phyloP scores from a whole-genome alignment of 2,329 filamentous ascomycete species.

The Colletotrichum gloeosporioides region DNA sequence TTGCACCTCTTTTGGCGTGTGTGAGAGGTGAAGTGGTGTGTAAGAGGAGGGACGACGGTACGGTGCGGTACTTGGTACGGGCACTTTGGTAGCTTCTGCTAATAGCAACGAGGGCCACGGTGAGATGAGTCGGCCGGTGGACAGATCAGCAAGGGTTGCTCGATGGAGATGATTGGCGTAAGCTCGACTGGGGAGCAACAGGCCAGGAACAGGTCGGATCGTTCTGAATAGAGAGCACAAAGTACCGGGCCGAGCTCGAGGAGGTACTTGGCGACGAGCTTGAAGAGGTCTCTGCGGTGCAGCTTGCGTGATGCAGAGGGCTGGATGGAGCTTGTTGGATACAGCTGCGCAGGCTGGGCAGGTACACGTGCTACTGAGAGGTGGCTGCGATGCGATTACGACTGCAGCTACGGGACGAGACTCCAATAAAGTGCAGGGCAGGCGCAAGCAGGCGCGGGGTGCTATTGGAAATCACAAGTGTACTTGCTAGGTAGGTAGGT shows the following conservation, averaged over 20 bases:
- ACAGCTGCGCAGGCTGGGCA: not conserved
- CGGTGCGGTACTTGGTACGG: not conserved
- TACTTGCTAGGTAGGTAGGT: no score
- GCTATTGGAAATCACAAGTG: not conserved
- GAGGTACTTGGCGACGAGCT: not conserved
- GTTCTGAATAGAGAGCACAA: not conserved
- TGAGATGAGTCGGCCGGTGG: slow-evolving; percentile 1
- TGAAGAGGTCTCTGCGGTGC: not conserved
- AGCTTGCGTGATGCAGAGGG: not conserved
- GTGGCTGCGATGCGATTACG: slow-evolving; percentile 3
- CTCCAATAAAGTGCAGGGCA: not conserved
- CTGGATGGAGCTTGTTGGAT: not conserved
- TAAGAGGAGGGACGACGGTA: slow-evolving; percentile 3
- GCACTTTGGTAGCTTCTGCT: not conserved
- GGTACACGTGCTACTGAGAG: not conserved
- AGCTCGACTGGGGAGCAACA: slow-evolving; percentile 8
- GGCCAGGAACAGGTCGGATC: not conserved
- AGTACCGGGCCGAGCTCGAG: not conserved
- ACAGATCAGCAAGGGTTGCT: slow-evolving; percentile 8
- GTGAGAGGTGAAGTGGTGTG: not conserved
- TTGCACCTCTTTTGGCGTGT: not conserved
- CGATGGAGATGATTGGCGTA: slow-evolving; percentile 6
- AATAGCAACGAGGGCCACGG: not conserved
- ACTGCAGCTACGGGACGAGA: not conserved
- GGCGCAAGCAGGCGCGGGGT: not conserved